Percentiles rank a stretch among this genome's conserved stretches.
phyloP scores from a whole-genome alignment of 805 yeast species.

The Blastobotrys muscicola region DNA sequence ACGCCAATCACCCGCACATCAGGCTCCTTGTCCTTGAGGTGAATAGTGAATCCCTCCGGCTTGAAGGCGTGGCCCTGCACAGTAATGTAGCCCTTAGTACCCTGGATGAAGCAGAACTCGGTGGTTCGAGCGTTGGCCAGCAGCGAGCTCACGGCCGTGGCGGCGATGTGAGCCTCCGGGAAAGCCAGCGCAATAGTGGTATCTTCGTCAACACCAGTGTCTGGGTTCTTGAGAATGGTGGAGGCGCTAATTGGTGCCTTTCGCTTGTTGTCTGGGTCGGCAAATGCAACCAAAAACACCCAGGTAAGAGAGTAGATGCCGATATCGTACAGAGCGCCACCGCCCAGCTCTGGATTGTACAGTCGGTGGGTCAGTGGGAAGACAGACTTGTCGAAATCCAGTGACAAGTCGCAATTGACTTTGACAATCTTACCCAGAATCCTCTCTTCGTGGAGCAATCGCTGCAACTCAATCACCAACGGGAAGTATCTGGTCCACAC shows the following conservation, averaged over 20 bases:
- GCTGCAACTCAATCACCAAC: constrained; percentile 28
- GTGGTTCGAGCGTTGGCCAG: constrained; percentile 4
- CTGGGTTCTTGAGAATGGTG: constrained; percentile 9
- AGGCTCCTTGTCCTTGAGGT: constrained; percentile 5
- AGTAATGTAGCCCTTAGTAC: constrained; percentile 15
- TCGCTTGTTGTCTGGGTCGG: constrained; percentile 13
- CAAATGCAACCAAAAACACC: constrained; percentile 14
- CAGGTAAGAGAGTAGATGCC: constrained; percentile 45
- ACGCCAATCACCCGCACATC: constrained; percentile 1
- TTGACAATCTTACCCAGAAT: constrained; percentile 40
- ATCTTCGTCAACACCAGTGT: constrained; percentile 13
- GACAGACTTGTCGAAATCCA: constrained; percentile 28
- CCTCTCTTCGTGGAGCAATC: constrained; percentile 32
- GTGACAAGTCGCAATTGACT: constrained; percentile 36
- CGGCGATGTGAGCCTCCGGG: constrained; percentile 10
- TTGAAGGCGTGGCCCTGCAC: constrained; percentile 15
- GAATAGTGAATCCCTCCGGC: constrained; percentile 15
- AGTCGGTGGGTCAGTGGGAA: constrained; percentile 31
- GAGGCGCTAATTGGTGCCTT: constrained; percentile 9
- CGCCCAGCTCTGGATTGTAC: constrained; percentile 40
- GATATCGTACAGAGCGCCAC: constrained; percentile 48
- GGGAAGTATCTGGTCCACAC: constrained; percentile 36
- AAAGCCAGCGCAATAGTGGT: constrained; percentile 10
- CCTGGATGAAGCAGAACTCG: constrained; percentile 13
- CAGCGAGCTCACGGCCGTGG: constrained; percentile 10